Evolutionary conservation across 1,139 yeast species (phyloP), one percentile per base, ranked within the genome.

Genomic region (Candida mesenterica): DNA sequence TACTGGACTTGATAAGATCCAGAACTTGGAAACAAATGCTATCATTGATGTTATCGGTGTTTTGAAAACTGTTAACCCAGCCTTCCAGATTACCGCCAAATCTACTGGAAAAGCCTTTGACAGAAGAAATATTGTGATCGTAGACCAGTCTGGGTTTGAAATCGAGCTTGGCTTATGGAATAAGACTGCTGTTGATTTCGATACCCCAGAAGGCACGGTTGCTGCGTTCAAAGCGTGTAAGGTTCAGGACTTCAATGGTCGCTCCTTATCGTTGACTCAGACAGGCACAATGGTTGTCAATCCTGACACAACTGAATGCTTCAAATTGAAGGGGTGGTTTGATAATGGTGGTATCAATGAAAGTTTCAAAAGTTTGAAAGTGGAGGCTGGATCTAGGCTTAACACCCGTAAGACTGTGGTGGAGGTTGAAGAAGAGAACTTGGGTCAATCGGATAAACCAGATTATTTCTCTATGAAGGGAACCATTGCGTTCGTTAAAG

Each of bases 301-400:
- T 48, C 98, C 98, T 1, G 97, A 90, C 53, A 76, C 86, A 15
- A 82, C 87, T 13, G 96, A 89, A 58, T 92, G 97, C 5, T 88
- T 79, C 57, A 74, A 77, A 37, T 73, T 94, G 48, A 87, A 88
- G 59, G 97, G 98, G 4, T 94, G 99, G 99, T 94, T 80, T 53
- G 96, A 88, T 53, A 76, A 82, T 33, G 79, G 77, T 48, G 97
- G 96, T 33, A 70, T 71, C 29, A 65, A 68, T 40, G 80, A 77
- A 43, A 64, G 60, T 28, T 88, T 84, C 65, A 77, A 78, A 49
- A 65, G 79, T n/a, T 62, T 85, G 57, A 80, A 77, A 52, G 45
- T 50, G 3, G 76, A 72, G 39, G 41, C 53, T 5, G 33, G 57
- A 10, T 74, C 67, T 40, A 48, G 49, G 55, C 54, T 70, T 15